Evolutionary conservation across 2,329 filamentous ascomycete genomes (phyloP), one percentile per base, ranked within the genome.

Genomic region (Fusarium sp.): DNA sequence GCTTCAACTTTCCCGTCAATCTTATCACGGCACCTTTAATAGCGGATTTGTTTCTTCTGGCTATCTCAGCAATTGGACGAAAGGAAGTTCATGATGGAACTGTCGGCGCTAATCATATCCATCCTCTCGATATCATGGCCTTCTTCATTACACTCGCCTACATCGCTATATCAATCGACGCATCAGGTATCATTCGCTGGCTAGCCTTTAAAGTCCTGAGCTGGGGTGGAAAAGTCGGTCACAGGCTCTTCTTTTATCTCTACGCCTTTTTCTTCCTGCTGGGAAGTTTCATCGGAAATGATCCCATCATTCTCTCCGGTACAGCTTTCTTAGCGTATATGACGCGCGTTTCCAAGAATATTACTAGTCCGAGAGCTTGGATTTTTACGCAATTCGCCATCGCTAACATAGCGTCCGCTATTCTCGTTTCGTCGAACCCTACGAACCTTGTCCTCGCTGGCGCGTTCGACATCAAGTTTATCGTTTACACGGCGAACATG

Each of bases 241-340:
- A 90, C 63, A 80, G 85, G 27, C 82, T 94, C 2, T 94, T 91
- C 81, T 89, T 93, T 77, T 92, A 91, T 75, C 87, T 93, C 6
- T 93, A 93, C 73, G 79, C 83, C 40, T 93, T 94, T 81, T 93
- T 93, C 81, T 92, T 92, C 68, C 77, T 78, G 7, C 78, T 93
- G 1, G 90, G 90, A 3, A 88, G 82, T 74, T 91, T 91, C 72
- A 90, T 93, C 52, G 91, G 91, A 10, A 94, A 93, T 63, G 91
- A 94, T 70, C 91, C 91, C 0, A 90, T 93, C 68, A 92, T 93
- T 56, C 80, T 93, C 0, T 92, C 91, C 0, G 91, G 91, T 3
- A 94, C 91, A 0, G 87, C 91, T 1, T 93, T 93, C 59, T 84
- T 93, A 15, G 89, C 91, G 5, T 94, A 94, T 78, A 92, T 94